Conservation (phyloP, 352 stramenopile genomes). For the Globisporangium nagaii region DNA sequence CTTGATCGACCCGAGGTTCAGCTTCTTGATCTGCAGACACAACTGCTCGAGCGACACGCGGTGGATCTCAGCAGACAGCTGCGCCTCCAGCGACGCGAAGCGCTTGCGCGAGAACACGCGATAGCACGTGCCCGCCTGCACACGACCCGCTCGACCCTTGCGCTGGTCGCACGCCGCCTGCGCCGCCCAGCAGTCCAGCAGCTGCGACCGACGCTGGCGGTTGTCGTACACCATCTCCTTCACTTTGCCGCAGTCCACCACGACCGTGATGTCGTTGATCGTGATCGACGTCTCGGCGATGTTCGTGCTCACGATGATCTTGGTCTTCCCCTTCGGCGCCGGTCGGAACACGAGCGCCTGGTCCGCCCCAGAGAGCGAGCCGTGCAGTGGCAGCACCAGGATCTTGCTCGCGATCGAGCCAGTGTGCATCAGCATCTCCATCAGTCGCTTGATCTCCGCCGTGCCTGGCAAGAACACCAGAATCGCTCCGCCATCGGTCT, state of each 20-base stretch:
- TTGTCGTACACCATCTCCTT: conserved; percentile 89
- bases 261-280: conserved; percentile 84
- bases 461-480: conserved; percentile 81
- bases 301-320: conserved; percentile 87
- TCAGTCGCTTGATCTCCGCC: conserved; percentile 75
- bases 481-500: conserved; percentile 44
- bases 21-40: conserved; percentile 84
- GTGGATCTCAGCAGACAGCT: conserved; percentile 86
- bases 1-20: conserved; percentile 69
- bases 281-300: conserved; percentile 89
- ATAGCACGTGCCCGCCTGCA: conserved; percentile 73
- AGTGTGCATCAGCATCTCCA: conserved; percentile 56
- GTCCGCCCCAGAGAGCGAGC: conserved; percentile 63
- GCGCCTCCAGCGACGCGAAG: conserved; percentile 55
- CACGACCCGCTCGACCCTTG: conserved; percentile 76
- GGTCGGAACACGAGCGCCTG: conserved; percentile 73
- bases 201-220: conserved; percentile 54
- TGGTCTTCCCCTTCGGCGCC: conserved; percentile 56
- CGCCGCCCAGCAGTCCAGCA: conserved; percentile 81
- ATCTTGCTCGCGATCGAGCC: conserved; percentile 26
- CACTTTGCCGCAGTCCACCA: conserved; percentile 84
- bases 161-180: conserved; percentile 79
- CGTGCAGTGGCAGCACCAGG: conserved; percentile 73
- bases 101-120: conserved; percentile 65
- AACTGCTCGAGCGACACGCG: conserved; percentile 82